A percentile compares a stretch with the other conserved stretches of the same genome.
Evolutionary conservation across 2,329 filamentous ascomycete species (phyloP).

Genomic region (Alternaria gaisen): DNA sequence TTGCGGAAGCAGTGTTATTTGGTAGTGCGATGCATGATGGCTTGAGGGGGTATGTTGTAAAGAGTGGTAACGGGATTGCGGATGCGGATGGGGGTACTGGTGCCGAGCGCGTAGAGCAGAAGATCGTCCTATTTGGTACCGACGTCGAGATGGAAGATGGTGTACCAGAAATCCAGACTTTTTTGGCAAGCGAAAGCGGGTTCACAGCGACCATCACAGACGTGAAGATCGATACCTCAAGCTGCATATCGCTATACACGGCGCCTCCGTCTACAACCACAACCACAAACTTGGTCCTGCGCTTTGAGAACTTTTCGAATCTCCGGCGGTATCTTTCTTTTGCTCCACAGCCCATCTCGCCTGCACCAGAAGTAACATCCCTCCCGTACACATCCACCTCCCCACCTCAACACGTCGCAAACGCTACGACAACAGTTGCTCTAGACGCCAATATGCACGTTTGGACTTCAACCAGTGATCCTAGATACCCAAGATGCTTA

Average conservation of each 20-base stretch:
- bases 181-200: not conserved
- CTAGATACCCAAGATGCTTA: conserved; percentile 35
- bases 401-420: conserved; percentile 12
- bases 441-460: conserved; percentile 27
- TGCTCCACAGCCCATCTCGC: not conserved
- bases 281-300: not conserved
- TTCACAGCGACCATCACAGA: conserved; percentile 3
- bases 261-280: not conserved
- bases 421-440: conserved; percentile 35
- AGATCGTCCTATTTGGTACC: conserved; percentile 22
- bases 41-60: conserved; percentile 24
- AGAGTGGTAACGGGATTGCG: not conserved
- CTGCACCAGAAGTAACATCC: not conserved
- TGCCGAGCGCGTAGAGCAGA: not conserved
- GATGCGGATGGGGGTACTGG: not conserved
- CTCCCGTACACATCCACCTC: conserved; percentile 8
- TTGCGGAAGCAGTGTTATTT: conserved; percentile 23
- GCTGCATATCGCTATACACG: conserved; percentile 6
- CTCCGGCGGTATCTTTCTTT: not conserved
- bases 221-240: conserved; percentile 20
- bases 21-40: conserved; percentile 34
- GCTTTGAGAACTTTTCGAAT: conserved; percentile 7
- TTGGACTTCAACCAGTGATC: conserved; percentile 34
- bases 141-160: conserved; percentile 15
- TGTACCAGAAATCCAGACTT: conserved; percentile 3